These are phyloP conservation scores for Eutrema heterophyllum DNA, from an alignment of 345 rosid genomes.

Conservation along the genomic window DNA sequence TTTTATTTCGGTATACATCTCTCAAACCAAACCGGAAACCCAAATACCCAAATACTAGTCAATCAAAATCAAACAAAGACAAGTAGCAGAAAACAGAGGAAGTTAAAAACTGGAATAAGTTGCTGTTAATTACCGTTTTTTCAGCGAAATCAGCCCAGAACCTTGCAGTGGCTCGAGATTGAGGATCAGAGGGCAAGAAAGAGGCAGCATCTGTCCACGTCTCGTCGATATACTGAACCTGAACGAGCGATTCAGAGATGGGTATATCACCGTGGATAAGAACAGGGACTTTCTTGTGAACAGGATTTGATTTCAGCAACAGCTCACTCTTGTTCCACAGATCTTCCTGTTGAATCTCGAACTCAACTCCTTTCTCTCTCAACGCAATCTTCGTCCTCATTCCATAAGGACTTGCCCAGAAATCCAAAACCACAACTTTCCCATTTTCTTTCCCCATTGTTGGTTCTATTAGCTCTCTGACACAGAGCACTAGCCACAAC, in stretches of 20 bases:
- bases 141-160: conserved; percentile 35
- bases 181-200: conserved; percentile 33
- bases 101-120: not conserved
- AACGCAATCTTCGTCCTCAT: conserved; percentile 35
- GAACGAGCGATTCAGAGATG: conserved; percentile 23
- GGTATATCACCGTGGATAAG: conserved; percentile 21
- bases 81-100: not conserved
- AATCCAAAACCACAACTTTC: conserved; percentile 32
- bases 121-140: conserved; percentile 27
- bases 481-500: not conserved
- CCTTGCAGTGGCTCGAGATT: conserved; percentile 32
- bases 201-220: conserved; percentile 22
- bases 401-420: conserved; percentile 35
- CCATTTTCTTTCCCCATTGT: conserved; percentile 24
- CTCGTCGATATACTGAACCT: conserved; percentile 36
- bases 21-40: not conserved
- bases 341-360: conserved; percentile 28
- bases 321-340: conserved; percentile 35
- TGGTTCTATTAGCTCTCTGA: conserved; percentile 1
- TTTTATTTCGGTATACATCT: not conserved
- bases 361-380: conserved; percentile 32
- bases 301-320: conserved; percentile 28
- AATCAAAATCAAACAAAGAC: not conserved
- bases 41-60: not conserved
- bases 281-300: conserved; percentile 37